Evolutionary conservation across 179 eudicot genomes (phyloP), one percentile per base, ranked within the genome.

Genomic region (Beta macrorhiza): DNA sequence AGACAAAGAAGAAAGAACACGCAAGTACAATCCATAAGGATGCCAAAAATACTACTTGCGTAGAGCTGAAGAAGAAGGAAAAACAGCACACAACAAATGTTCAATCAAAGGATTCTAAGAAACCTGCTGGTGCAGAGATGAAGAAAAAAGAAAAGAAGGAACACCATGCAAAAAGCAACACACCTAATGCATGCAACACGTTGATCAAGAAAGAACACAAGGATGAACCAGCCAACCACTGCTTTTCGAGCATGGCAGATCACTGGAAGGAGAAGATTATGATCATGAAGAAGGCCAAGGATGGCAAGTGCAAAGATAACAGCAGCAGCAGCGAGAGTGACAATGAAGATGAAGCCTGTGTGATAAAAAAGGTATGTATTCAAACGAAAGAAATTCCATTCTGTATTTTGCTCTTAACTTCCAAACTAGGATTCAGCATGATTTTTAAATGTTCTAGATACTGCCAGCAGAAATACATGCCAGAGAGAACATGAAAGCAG

Each of bases 211-310:
- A 82, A 76, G 83, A 75, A 53, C 67, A 81, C 47, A 81, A 78
- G 73, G 78, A 76, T 7, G 82, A 82, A 49, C 75, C 79, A 32
- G 51, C 62, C 4, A 65, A 51, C 77, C 74, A 82, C 74, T 86
- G 81, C 70, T 81, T 88, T 59, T 84, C 85, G 19, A 85, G 32
- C 73, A 81, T 83, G 83, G 80, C 83, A 72, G 89, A 81, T 57
- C 85, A 86, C 63, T 83, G 67, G 83, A 87, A 76, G 82, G 87
- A 85, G 52, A 72, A 79, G 80, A 83, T 83, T 20, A 51, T 22
- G 74, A 78, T 71, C 80, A 83, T 58, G 80, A 75, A 85, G 79
- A 76, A 77, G 76, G 32, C 68, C 61, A 69, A 70, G 75, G 76
- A 83, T 20, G 59, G 12, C 69, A 86, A 81, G 69, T 47, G 67